phyloP scores from a whole-genome alignment of 1,284 basidiomycete species.

The Cryptococcus hybrid region DNA sequence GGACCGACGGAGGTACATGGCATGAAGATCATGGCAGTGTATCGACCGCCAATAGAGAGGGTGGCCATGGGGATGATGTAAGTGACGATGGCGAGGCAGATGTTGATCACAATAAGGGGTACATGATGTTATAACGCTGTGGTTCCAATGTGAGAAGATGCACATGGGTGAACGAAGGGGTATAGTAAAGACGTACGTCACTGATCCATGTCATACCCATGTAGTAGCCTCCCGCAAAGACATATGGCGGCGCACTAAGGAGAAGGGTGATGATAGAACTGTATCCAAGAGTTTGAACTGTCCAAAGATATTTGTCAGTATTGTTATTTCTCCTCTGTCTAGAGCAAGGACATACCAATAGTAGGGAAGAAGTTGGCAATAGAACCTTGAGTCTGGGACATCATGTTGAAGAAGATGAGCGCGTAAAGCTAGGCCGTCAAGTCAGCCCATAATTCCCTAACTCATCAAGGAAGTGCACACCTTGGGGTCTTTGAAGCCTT shows the following conservation, averaged over 20 bases:
- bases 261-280: conserved; percentile 40
- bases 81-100: conserved; percentile 18
- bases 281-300: conserved; percentile 42
- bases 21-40: conserved; percentile 41
- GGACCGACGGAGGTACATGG: conserved; percentile 29
- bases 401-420: conserved; percentile 24
- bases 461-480: conserved; percentile 4
- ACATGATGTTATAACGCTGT: conserved; percentile 15
- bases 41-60: conserved; percentile 29
- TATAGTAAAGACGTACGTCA: conserved; percentile 19
- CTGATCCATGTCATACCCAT: conserved; percentile 20
- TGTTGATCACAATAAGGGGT: conserved; percentile 22
- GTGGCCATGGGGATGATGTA: conserved; percentile 37
- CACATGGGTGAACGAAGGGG: too few relatives aligned
- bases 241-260: conserved; percentile 49
- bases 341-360: conserved; percentile 37
- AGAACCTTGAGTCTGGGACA: conserved; percentile 23
- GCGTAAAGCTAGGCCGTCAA: conserved; percentile 15
- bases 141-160: too few relatives aligned
- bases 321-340: conserved; percentile 38
- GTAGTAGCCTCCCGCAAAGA: conserved; percentile 25
- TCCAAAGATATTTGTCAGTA: conserved; percentile 46
- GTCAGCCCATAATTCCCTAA: neutral
- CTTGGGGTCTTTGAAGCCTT: conserved; percentile 29
- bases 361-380: conserved; percentile 42